A percentile compares a stretch with the other conserved stretches of the same genome.
Evolutionary conservation across 2,329 filamentous ascomycete genomes (phyloP).

Genomic region (Lecanicillium sp.): DNA sequence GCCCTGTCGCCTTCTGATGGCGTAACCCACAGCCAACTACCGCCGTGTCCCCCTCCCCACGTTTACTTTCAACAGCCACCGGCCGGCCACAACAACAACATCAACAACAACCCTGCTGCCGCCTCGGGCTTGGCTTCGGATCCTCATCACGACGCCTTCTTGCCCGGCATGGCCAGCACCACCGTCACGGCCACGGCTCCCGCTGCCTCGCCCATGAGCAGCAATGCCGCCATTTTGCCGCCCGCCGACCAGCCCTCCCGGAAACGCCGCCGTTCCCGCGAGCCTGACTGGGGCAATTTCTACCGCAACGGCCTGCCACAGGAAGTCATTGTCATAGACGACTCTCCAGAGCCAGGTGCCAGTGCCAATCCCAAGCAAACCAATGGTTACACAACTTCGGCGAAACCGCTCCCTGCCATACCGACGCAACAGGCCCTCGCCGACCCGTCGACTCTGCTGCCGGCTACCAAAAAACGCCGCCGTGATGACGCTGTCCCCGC

Average conservation of each 20-base stretch:
- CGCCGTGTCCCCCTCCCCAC: constrained; percentile 24
- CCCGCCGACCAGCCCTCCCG: constrained; percentile 20
- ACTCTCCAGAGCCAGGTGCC: constrained; percentile 54
- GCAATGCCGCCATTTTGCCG: constrained; percentile 14
- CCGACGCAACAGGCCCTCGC: no score
- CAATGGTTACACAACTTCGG: constrained; percentile 23
- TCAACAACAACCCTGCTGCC: constrained; percentile 11
- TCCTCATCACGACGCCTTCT: constrained; percentile 13
- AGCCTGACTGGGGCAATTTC: constrained; percentile 72
- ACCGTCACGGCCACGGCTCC: constrained; percentile 16
- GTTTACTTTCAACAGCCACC: constrained; percentile 4
- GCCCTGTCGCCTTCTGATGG: constrained; percentile 25
- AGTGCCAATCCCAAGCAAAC: constrained; percentile 32
- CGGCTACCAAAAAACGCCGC: constrained; percentile 67
- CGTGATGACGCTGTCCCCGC: constrained; percentile 39
- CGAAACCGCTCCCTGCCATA: constrained; percentile 15
- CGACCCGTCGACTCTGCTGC: constrained; percentile 24
- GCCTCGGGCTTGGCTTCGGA: constrained; percentile 16
- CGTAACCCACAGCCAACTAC: constrained; percentile 20
- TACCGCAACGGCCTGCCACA: constrained; percentile 78
- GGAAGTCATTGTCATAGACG: constrained; percentile 79
- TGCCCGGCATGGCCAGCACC: constrained; percentile 15
- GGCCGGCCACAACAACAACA: neutral
- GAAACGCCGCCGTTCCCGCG: constrained; percentile 51
- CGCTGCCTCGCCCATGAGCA: no score